phyloP scores from a whole-genome alignment of 441 rosid genomes.

The Adansonia grandidieri region DNA sequence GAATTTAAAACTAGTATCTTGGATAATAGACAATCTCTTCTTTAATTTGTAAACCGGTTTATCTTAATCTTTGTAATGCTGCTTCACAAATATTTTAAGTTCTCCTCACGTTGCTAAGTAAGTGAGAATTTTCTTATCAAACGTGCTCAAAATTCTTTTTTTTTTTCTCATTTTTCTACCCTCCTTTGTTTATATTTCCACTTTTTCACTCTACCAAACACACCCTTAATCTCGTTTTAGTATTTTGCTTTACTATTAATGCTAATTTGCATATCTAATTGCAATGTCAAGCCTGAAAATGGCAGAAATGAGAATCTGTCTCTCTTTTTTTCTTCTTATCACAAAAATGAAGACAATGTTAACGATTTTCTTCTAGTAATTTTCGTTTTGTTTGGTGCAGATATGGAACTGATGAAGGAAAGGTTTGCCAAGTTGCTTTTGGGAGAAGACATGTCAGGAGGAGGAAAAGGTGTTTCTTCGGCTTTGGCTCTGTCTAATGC shows the following conservation, averaged over 20 bases:
- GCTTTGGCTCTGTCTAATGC: constrained; percentile 70
- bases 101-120: no score
- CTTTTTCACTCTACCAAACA: background rate
- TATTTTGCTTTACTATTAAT: background rate
- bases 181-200: background rate
- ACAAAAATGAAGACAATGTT: background rate
- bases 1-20: background rate
- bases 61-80: no score
- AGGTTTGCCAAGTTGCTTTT: constrained; percentile 61
- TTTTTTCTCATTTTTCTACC: background rate
- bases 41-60: no score
- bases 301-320: background rate
- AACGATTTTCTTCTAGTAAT: background rate
- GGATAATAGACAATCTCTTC: no score
- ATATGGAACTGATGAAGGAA: constrained; percentile 59
- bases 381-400: constrained; percentile 29
- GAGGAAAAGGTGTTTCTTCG: constrained; percentile 66
- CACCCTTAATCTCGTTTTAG: background rate
- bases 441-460: constrained; percentile 77
- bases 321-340: background rate
- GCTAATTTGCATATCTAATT: background rate
- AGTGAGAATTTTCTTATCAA: background rate
- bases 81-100: no score
- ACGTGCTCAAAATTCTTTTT: background rate
- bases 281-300: background rate